Conservation (phyloP, 2,329 filamentous ascomycete genomes). For the Aureobasidium sp. region DNA sequence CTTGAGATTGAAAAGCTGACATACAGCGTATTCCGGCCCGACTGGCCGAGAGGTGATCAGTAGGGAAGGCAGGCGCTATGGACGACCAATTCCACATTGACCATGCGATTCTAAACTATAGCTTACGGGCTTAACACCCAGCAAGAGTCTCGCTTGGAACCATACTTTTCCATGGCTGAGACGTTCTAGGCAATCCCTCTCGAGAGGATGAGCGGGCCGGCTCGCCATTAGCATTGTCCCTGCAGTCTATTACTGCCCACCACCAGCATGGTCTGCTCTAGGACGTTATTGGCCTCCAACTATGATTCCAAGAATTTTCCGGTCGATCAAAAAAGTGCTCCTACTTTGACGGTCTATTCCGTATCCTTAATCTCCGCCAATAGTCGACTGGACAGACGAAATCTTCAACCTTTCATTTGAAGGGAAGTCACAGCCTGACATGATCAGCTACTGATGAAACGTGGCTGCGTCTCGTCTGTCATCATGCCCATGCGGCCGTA, state of each 20-base stretch:
- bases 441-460: neutral
- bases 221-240: neutral
- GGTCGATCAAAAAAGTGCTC: neutral
- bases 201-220: neutral
- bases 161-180: neutral
- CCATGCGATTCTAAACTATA: neutral
- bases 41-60: neutral
- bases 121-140: neutral
- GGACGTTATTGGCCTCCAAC: neutral
- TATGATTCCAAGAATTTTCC: neutral
- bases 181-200: neutral
- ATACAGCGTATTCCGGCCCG: neutral
- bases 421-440: neutral
- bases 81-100: neutral
- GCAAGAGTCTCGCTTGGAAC: neutral
- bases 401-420: neutral
- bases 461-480: neutral
- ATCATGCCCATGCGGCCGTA: constrained; percentile 1
- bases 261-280: neutral
- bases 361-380: neutral
- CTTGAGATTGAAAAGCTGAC: neutral
- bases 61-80: neutral
- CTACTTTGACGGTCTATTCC: neutral
- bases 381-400: neutral
- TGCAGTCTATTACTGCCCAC: neutral